phyloP scores from a whole-genome alignment of 148 eudicot genomes.

The Talinum fruticosum region DNA sequence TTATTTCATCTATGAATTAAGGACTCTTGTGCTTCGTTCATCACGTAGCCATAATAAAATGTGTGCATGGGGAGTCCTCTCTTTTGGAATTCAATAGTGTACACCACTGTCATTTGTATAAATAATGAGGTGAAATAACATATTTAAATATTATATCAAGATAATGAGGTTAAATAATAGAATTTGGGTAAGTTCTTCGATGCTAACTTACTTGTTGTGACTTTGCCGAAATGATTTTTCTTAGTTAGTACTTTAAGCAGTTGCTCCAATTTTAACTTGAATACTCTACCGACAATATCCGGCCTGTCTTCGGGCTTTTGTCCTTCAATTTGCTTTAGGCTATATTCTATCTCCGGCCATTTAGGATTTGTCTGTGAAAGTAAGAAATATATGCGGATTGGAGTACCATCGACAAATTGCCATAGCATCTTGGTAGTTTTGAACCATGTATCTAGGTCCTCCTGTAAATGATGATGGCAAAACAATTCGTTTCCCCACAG shows the following conservation, averaged over 20 bases:
- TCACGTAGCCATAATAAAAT: too few relatives aligned
- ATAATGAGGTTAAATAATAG: too few relatives aligned
- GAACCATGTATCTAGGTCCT: not conserved
- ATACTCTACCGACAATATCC: not conserved
- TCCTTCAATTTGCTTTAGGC: not conserved
- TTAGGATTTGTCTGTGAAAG: too few relatives aligned
- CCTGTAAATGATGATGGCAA: conserved; percentile 1
- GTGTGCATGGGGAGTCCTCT: not conserved
- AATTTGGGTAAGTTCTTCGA: not conserved
- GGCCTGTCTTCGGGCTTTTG: not conserved
- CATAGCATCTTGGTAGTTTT: conserved; percentile 5
- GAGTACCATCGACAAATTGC: not conserved
- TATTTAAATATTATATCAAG: too few relatives aligned
- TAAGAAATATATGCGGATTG: too few relatives aligned
- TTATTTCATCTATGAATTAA: too few relatives aligned
- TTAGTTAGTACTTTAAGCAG: not conserved
- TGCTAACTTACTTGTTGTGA: not conserved
- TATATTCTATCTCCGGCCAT: not conserved
- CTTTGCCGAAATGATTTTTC: not conserved
- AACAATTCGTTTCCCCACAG: not conserved
- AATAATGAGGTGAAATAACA: too few relatives aligned
- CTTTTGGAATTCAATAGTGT: not conserved
- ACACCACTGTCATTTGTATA: not conserved
- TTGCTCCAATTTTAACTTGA: not conserved
- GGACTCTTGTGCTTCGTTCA: too few relatives aligned